phyloP scores from a whole-genome alignment of 768 basidiomycete species.

The Mycena kentingensis region DNA sequence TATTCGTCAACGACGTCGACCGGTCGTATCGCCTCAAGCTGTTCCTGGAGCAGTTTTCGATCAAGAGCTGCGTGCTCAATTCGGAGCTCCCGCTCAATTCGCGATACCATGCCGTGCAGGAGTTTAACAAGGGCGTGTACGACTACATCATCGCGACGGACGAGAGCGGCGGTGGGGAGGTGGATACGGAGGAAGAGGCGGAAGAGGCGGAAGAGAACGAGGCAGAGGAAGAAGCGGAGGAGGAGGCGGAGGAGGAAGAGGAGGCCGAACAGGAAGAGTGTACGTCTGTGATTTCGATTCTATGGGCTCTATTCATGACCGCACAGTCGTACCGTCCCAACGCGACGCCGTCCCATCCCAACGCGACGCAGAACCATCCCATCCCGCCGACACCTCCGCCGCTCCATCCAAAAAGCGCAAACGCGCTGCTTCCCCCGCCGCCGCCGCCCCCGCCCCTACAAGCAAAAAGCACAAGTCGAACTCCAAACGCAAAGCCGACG shows the following conservation, averaged over 20 bases:
- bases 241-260: constrained; percentile 40
- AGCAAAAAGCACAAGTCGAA: constrained; percentile 48
- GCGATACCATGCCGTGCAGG: constrained; percentile 95
- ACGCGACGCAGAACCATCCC: too few species aligned
- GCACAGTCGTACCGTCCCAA: constrained; percentile 61
- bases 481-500: constrained; percentile 53
- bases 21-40: constrained; percentile 93
- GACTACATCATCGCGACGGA: constrained; percentile 99
- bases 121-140: constrained; percentile 98
- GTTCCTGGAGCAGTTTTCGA: constrained; percentile 97
- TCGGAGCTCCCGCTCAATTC: constrained; percentile 95
- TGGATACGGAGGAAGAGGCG: constrained; percentile 46
- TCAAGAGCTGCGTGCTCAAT: constrained; percentile 94
- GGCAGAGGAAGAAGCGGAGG: constrained; percentile 40
- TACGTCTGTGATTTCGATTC: constrained; percentile 18
- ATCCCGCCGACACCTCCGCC: constrained; percentile 22
- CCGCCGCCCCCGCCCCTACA: constrained; percentile 38
- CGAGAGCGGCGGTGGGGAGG: constrained; percentile 64
- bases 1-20: constrained; percentile 97
- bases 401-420: constrained; percentile 56
- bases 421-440: constrained; percentile 43
- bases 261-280: constrained; percentile 39
- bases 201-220: too few species aligned
- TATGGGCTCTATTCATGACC: not conserved
- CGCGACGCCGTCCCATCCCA: too few species aligned